Percentiles rank a stretch among this genome's conserved stretches.
These are phyloP conservation scores for Scedosporium apiospermum DNA, from an alignment of 2,329 filamentous ascomycete genomes.

Conservation along the genomic window DNA sequence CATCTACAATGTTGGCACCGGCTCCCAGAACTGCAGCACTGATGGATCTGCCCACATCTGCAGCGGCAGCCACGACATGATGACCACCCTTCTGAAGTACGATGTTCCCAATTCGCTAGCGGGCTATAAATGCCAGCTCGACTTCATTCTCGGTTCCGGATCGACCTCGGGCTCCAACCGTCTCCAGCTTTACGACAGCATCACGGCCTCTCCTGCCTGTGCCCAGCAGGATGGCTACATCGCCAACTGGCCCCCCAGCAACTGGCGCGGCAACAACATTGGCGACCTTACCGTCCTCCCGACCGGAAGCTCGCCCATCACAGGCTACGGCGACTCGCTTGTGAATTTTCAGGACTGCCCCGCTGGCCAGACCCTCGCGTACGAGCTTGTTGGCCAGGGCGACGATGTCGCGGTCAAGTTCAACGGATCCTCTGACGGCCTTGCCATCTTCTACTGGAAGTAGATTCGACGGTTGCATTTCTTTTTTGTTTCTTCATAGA, in stretches of 20 bases:
- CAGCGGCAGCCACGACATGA: constrained; percentile 15
- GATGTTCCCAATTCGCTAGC: constrained; percentile 14
- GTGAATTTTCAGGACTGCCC: constrained; percentile 4
- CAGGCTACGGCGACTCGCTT: constrained; percentile 9
- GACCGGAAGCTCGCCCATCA: not conserved
- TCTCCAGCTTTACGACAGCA: constrained; percentile 18
- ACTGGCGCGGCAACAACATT: constrained; percentile 16
- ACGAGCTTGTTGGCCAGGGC: constrained; percentile 8
- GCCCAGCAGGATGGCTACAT: constrained; percentile 7
- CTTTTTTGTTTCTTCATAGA: too few relatives aligned
- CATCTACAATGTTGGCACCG: not conserved
- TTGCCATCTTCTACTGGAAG: not conserved
- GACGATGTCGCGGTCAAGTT: constrained; percentile 6
- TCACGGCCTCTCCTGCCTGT: constrained; percentile 13
- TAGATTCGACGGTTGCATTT: too few relatives aligned
- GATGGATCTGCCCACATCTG: not conserved
- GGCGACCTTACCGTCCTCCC: constrained; percentile 8
- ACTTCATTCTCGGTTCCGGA: constrained; percentile 15
- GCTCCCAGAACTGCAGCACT: not conserved
- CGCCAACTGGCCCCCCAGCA: constrained; percentile 15
- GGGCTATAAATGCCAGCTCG: constrained; percentile 17
- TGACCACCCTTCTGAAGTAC: constrained; percentile 19
- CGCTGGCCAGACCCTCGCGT: constrained; percentile 1
- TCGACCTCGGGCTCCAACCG: constrained; percentile 14
- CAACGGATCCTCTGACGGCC: constrained; percentile 2